These are phyloP conservation scores for Backusella westeae DNA, from an alignment of 192 early-diverging fungal species.

Conservation along the genomic window DNA sequence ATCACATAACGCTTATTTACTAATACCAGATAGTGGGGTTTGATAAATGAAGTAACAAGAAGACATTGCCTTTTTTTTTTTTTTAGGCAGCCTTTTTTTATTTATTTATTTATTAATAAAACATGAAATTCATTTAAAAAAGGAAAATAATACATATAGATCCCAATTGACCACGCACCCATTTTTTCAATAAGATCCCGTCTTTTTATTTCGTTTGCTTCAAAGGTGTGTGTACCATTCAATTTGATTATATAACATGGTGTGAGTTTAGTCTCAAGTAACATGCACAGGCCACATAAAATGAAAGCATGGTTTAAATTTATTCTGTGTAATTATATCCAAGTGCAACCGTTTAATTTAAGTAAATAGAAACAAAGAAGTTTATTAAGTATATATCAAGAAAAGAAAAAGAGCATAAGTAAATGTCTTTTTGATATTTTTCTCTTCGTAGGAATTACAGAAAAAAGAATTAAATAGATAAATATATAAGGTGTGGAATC, in stretches of 20 bases:
- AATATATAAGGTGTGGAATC: background rate
- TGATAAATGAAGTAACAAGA: no score
- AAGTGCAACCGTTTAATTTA: background rate
- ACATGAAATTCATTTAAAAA: no score
- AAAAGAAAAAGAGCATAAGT: background rate
- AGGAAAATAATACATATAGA: no score
- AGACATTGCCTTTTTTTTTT: no score
- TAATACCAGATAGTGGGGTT: no score
- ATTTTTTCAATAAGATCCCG: no score
- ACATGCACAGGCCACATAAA: background rate
- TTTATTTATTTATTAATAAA: no score
- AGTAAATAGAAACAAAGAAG: background rate
- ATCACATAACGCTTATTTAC: no score
- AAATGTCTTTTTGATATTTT: background rate
- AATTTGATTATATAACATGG: background rate
- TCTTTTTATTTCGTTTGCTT: no score
- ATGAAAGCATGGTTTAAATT: background rate
- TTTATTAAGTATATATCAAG: background rate
- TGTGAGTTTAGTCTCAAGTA: background rate
- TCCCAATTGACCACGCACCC: no score
- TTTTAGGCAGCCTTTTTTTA: no score
- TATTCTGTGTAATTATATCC: background rate
- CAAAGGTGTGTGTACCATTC: background rate
- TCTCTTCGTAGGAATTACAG: background rate
- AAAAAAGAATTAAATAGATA: conserved; percentile 1